Evolutionary conservation across 2,329 filamentous ascomycete genomes (phyloP), one percentile per base, ranked within the genome.

Genomic region (Penicillium sp.): DNA sequence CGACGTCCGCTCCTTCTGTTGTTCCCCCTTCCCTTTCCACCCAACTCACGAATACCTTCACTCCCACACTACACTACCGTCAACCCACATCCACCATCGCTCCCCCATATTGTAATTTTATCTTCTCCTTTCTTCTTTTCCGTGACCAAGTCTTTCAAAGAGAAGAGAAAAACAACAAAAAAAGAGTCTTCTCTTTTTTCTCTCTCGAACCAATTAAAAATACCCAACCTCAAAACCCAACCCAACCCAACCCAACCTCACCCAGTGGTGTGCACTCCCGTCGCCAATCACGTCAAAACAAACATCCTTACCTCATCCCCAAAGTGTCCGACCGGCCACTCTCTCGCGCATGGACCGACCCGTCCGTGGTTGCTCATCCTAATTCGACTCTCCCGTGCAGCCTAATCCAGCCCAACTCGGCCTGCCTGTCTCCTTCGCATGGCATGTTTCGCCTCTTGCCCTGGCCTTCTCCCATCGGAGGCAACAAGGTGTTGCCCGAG

Each of bases 391-490:
- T 38, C 32, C 26, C 45, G 39, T 34, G 27, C 39, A 29, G 36
- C 27, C 43, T 39, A 26, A 33, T 33, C 33, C 44, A 37, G 32
- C 29, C 29, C 47, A 37, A 45, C 45, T 47, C 53, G 48, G 47
- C 51, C 48, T 46, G 43, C 47, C 43, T 50, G 36, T 47, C 51
- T 50, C 54, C 59, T 47, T 72, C 70, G 65, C 66, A 73, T 73
- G 71, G 71, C 68, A 75, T 75, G 73, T 74, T 73, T 68, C 68
- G 70, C 47, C 62, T 75, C 57, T 61, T 74, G 44, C 71, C 72
- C 52, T 75, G 72, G 73, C 69, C 67, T 58, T 68, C 69, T 57
- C 58, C 63, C 51, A 62, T 72, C 55, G 69, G 72, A 66, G 71
- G 67, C 58, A 70, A 74, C 61, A 74, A 72, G 64, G 65, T 70